Base-by-base conservation (phyloP, 1,139 yeast genomes). In the Hyphopichia khmerensis region DNA sequence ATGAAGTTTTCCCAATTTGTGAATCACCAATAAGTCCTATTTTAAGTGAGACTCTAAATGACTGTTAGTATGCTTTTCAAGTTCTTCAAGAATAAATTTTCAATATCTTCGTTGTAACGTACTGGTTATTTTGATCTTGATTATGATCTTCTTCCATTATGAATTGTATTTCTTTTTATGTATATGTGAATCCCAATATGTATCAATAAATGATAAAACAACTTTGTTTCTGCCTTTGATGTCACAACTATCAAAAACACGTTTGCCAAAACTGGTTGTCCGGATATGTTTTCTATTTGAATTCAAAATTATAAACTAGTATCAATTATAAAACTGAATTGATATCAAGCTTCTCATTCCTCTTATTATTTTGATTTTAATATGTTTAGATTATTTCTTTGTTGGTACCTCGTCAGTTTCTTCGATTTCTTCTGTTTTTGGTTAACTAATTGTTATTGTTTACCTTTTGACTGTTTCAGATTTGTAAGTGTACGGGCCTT, bases 1-100 rank as follows among this genome's bases (percentile, higher is more conserved):
- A 67, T 9, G 98, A 89, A 0, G 99, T 93, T 59, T 93, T 93
- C 5, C 99, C 99, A n/a, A 93, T 93, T 56, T 90, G 96, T 1
- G 97, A 95, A 62, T 95, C 99, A 9, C 99, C 99, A 42, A 93
- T 84, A 42, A 93, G 79, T 8, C 98, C 99, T 18, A 93, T 90
- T 58, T 93, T 95, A 39, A 93, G 75, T 10, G 95, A 89, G 33
- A 90, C 93, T 48, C 79, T 73, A 46, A 6, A 6, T 8, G 27
- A 18, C 6, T 42, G 47, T 46, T 9, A 14, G 17, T 23, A 15
- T 14, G 4, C 9, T n/a, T 29, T 29, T n/a, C 32, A n/a, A n/a
- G n/a, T n/a, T n/a, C n/a, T n/a, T n/a, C n/a, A n/a, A n/a, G n/a
- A n/a, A n/a, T n/a, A n/a, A n/a, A n/a, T n/a, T n/a, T n/a, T 10